Conservation (phyloP, 1,284 basidiomycete species). For the Mycena sp. region DNA sequence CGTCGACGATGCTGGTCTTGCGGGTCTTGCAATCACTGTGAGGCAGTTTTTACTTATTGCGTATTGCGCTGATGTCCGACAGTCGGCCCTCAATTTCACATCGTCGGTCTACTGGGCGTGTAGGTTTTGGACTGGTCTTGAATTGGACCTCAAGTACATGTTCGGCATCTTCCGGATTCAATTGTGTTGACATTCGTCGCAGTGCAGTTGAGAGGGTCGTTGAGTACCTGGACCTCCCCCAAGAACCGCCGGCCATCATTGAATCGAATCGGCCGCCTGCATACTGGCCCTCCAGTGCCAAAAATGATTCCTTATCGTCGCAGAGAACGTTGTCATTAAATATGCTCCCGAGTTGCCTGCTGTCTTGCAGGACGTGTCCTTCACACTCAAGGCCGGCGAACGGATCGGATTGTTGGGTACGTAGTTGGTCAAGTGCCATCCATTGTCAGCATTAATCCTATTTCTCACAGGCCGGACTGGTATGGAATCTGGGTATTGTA, state of each 20-base stretch:
- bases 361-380: slow-evolving; percentile 82
- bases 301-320: slow-evolving; percentile 53
- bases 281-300: slow-evolving; percentile 78
- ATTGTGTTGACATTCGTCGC: slow-evolving; percentile 1
- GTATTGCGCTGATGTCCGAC: slow-evolving; percentile 54
- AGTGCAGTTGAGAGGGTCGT: slow-evolving; percentile 80
- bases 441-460: background rate
- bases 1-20: slow-evolving; percentile 68
- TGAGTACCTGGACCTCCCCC: slow-evolving; percentile 80
- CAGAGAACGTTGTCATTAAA: slow-evolving; percentile 73
- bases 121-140: slow-evolving; percentile 51
- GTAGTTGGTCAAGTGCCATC: background rate
- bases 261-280: slow-evolving; percentile 68
- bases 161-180: background rate
- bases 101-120: slow-evolving; percentile 66
- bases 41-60: background rate
- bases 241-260: slow-evolving; percentile 73
- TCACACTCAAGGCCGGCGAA: slow-evolving; percentile 69
- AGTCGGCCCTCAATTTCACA: slow-evolving; percentile 71
- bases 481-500: background rate
- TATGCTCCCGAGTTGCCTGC: slow-evolving; percentile 79
- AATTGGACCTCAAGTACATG: slow-evolving; percentile 60
- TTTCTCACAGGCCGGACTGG: slow-evolving; percentile 51
- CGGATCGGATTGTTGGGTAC: slow-evolving; percentile 81
- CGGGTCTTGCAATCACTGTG: slow-evolving; percentile 57